Conservation (phyloP, 2,329 filamentous ascomycete genomes). For the Fusarium tjaetaba region DNA sequence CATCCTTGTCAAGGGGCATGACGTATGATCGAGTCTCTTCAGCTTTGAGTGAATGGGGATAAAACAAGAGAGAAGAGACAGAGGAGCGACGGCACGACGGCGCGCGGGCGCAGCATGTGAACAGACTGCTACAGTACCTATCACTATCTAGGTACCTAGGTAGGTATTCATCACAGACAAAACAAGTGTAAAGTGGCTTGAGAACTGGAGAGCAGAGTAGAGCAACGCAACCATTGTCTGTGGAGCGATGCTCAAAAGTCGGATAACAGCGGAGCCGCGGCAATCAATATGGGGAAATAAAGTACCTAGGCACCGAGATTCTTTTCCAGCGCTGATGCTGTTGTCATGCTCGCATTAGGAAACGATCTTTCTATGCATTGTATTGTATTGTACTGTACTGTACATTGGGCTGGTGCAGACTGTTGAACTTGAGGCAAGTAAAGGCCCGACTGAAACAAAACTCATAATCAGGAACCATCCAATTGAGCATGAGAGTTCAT, state of each 20-base stretch:
- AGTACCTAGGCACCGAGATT: conserved; percentile 24
- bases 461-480: neutral
- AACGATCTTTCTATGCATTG: neutral
- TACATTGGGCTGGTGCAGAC: neutral
- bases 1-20: conserved; percentile 22
- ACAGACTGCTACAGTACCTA: neutral
- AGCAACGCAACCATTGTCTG: neutral
- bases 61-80: conserved; percentile 6
- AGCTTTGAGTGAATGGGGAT: conserved; percentile 1
- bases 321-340: neutral
- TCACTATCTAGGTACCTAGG: neutral
- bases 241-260: conserved; percentile 5
- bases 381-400: neutral
- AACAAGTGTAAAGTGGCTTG: conserved; percentile 8
- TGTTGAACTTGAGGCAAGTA: neutral
- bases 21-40: conserved; percentile 11
- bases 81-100: conserved; percentile 26
- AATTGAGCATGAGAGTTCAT: neutral
- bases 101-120: neutral
- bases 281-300: conserved; percentile 19
- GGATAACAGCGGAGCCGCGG: conserved; percentile 16
- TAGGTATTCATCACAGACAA: neutral
- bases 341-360: conserved; percentile 3
- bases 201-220: neutral
- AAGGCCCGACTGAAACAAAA: conserved; percentile 22